Percentiles rank a stretch among this genome's conserved stretches.
Evolutionary conservation across 352 stramenopile species (phyloP).

Genomic region (Thraustotheca clavata): DNA sequence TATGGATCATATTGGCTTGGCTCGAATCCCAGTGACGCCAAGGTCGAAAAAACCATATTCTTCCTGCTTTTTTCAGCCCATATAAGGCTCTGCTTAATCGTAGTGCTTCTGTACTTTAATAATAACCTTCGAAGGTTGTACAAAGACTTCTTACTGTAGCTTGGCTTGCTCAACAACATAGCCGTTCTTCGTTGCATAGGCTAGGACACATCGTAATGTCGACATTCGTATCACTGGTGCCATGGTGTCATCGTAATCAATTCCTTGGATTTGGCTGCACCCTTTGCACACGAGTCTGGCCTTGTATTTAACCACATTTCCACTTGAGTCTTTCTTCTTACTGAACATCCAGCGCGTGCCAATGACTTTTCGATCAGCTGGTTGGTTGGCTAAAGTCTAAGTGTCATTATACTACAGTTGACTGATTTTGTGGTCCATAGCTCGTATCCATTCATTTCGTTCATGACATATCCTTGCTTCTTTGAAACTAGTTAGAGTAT

Average conservation of each 20-base stretch:
- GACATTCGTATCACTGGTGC: slow-evolving; percentile 32
- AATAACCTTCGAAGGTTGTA: slow-evolving; percentile 9
- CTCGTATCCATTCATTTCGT: neutral
- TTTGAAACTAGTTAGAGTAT: neutral
- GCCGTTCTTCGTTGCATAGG: slow-evolving; percentile 4
- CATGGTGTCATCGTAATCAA: slow-evolving; percentile 33
- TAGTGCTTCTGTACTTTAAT: neutral
- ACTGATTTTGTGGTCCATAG: neutral
- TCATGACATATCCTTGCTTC: neutral
- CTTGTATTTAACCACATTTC: slow-evolving; percentile 30
- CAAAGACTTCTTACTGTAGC: slow-evolving; percentile 24
- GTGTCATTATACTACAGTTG: neutral
- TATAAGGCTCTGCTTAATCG: slow-evolving; percentile 18
- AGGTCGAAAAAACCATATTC: neutral
- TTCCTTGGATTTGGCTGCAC: slow-evolving; percentile 27
- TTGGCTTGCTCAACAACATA: slow-evolving; percentile 31
- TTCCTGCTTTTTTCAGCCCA: slow-evolving; percentile 22
- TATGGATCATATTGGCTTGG: neutral
- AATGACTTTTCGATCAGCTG: slow-evolving; percentile 21
- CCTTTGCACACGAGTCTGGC: slow-evolving; percentile 28
- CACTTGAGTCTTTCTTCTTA: slow-evolving; percentile 29
- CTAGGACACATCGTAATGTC: slow-evolving; percentile 27
- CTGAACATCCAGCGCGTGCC: slow-evolving; percentile 31
- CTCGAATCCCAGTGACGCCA: neutral
- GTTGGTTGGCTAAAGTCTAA: neutral